Conservation (phyloP, 768 basidiomycete genomes). For the Leccinum imitatum region DNA sequence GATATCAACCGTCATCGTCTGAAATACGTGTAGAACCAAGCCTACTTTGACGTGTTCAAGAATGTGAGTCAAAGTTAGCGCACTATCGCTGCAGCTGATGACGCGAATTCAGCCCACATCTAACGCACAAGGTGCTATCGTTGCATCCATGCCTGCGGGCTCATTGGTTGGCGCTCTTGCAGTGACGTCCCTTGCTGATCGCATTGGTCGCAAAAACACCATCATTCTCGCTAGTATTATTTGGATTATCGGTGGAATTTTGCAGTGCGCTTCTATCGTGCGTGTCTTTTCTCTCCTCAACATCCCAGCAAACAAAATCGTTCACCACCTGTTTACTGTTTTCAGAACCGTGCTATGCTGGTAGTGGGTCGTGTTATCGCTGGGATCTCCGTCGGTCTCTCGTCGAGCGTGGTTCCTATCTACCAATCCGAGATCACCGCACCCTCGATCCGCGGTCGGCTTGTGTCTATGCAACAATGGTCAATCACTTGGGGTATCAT, state of each 20-base stretch:
- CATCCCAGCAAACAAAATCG: not conserved
- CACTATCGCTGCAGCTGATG: constrained; percentile 1
- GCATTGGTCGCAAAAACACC: constrained; percentile 62
- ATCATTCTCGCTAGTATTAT: constrained; percentile 66
- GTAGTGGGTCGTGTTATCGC: constrained; percentile 68
- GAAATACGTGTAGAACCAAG: constrained; percentile 23
- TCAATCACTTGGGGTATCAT: constrained; percentile 79
- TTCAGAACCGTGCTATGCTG: constrained; percentile 70
- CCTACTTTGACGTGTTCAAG: constrained; percentile 28
- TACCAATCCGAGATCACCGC: constrained; percentile 77
- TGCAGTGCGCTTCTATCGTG: constrained; percentile 63
- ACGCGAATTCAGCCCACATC: constrained; percentile 41
- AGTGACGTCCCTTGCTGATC: constrained; percentile 63
- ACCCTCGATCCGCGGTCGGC: constrained; percentile 68
- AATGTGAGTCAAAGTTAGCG: constrained; percentile 14
- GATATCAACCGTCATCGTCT: not conserved
- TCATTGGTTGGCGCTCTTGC: constrained; percentile 65
- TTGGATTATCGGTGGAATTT: constrained; percentile 69
- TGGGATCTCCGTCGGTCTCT: constrained; percentile 65
- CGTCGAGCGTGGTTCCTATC: constrained; percentile 67
- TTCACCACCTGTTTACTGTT: not conserved
- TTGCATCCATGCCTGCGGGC: constrained; percentile 75
- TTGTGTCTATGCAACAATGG: constrained; percentile 80
- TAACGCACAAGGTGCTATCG: constrained; percentile 66
- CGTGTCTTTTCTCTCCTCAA: constrained; percentile 10